Evolutionary conservation across 2,329 filamentous ascomycete species (phyloP).

Genomic region (Hortaea sp.): DNA sequence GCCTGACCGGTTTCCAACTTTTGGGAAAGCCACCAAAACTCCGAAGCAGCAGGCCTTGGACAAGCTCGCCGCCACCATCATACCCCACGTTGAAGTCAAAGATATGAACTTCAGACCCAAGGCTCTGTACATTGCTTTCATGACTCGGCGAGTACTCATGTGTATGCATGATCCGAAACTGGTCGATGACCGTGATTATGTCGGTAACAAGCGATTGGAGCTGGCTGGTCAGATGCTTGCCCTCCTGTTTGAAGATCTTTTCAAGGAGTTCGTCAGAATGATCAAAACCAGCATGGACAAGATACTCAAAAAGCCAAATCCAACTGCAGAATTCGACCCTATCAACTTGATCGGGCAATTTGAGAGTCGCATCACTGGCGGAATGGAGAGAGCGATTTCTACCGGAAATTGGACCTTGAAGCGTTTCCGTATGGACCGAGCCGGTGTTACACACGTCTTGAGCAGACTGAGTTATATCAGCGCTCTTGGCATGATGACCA

Average conservation of each 20-base stretch:
- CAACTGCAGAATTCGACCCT: conserved; percentile 80
- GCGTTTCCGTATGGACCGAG: conserved; percentile 96
- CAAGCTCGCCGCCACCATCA: conserved; percentile 81
- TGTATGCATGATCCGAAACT: conserved; percentile 79
- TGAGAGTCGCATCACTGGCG: conserved; percentile 77
- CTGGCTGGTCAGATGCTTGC: conserved; percentile 89
- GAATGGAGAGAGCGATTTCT: conserved; percentile 91
- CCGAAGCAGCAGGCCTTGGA: conserved; percentile 87
- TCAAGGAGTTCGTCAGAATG: conserved; percentile 86
- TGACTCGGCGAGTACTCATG: conserved; percentile 94
- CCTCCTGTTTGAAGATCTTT: conserved; percentile 90
- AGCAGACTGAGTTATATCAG: conserved; percentile 94
- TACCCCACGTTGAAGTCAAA: conserved; percentile 86
- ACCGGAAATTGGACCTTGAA: conserved; percentile 98
- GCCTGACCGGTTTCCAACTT: conserved; percentile 54
- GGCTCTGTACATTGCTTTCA: conserved; percentile 89
- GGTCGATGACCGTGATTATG: conserved; percentile 93
- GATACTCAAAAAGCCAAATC: conserved; percentile 84
- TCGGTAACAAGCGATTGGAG: conserved; percentile 94
- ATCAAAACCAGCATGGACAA: conserved; percentile 94
- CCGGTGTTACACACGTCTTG: conserved; percentile 90
- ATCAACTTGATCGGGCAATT: conserved; percentile 74
- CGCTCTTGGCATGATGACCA: conserved; percentile 97
- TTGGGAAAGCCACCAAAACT: conserved; percentile 58
- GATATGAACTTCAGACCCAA: conserved; percentile 95